A percentile compares a stretch with the other conserved stretches of the same genome.
Evolutionary conservation across 2,329 filamentous ascomycete species (phyloP).

Genomic region (Neoscytalidium dimidiatum): DNA sequence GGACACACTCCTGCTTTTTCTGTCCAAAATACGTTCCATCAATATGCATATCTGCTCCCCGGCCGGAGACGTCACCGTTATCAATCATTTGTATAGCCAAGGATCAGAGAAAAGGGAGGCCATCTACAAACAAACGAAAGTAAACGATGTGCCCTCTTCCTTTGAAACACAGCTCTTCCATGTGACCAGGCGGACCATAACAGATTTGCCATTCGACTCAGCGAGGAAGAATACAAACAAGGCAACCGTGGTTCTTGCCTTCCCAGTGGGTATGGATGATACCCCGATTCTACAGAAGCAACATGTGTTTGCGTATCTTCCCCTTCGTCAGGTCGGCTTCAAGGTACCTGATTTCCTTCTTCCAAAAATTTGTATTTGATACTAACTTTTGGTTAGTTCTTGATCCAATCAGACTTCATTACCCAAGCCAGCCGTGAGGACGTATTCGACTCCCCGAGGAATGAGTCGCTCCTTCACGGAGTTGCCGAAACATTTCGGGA

Average conservation of each 20-base stretch:
- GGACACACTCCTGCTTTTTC: constrained; percentile 10
- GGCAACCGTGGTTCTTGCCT: constrained; percentile 48
- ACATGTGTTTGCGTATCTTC: constrained; percentile 50
- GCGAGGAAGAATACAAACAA: neutral
- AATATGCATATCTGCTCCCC: neutral
- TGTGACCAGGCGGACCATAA: neutral
- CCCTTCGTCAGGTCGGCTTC: constrained; percentile 46
- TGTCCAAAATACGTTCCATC: neutral
- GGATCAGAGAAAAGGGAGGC: neutral
- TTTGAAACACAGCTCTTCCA: neutral
- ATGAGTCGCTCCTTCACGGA: neutral
- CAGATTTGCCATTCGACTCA: neutral
- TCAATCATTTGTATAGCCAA: neutral
- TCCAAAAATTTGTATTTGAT: neutral
- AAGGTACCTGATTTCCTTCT: constrained; percentile 31
- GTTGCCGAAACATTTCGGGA: neutral
- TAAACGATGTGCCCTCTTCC: neutral
- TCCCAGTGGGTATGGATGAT: constrained; percentile 40
- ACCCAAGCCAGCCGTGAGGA: neutral
- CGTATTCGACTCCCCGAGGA: neutral
- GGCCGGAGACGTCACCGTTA: neutral
- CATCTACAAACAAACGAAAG: neutral
- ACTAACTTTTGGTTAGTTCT: neutral
- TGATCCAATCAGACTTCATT: neutral
- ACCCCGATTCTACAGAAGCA: constrained; percentile 43